Evolutionary conservation across 305 asterid species (phyloP).

Genomic region (Ilex paraguariensis): DNA sequence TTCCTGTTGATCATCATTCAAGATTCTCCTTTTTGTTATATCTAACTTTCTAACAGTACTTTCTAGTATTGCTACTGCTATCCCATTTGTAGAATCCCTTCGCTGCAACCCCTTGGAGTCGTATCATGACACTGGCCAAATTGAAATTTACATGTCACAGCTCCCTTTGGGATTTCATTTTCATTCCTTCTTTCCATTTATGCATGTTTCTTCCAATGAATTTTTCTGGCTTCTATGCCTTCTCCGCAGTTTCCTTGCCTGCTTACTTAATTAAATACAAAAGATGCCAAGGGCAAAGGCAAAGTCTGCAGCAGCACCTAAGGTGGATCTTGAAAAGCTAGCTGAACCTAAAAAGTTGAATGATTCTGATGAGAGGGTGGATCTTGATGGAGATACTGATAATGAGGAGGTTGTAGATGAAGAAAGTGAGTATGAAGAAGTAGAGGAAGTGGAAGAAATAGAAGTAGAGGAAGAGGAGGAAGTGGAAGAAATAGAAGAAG

Average conservation of each 20-base stretch:
- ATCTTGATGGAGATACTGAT: slow-evolving; percentile 55
- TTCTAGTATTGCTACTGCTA: slow-evolving; percentile 37
- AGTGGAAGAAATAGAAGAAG: background rate
- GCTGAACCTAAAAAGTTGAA: slow-evolving; percentile 7
- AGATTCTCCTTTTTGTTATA: slow-evolving; percentile 34
- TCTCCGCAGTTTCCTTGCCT: slow-evolving; percentile 68
- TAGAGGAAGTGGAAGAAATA: too few species aligned
- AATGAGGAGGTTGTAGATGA: slow-evolving; percentile 32
- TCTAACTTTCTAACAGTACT: slow-evolving; percentile 33
- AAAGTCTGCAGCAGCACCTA: slow-evolving; percentile 24
- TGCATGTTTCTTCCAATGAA: slow-evolving; percentile 81
- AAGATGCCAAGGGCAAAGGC: slow-evolving; percentile 88
- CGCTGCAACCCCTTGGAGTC: slow-evolving; percentile 72
- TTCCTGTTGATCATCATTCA: slow-evolving; percentile 46
- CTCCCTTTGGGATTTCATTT: slow-evolving; percentile 79
- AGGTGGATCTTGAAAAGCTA: slow-evolving; percentile 13
- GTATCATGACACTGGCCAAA: slow-evolving; percentile 62
- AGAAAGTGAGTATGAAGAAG: too few species aligned
- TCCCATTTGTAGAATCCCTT: slow-evolving; percentile 36
- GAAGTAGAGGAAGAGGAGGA: background rate
- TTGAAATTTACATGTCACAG: slow-evolving; percentile 51
- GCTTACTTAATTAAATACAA: slow-evolving; percentile 47
- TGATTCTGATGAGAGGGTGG: slow-evolving; percentile 73
- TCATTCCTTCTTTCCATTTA: slow-evolving; percentile 62
- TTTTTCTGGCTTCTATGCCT: slow-evolving; percentile 69